Percentiles rank a stretch among this genome's conserved stretches.
Evolutionary conservation across 2,329 filamentous ascomycete genomes (phyloP).

Genomic region (Fusarium pseudonygamai): DNA sequence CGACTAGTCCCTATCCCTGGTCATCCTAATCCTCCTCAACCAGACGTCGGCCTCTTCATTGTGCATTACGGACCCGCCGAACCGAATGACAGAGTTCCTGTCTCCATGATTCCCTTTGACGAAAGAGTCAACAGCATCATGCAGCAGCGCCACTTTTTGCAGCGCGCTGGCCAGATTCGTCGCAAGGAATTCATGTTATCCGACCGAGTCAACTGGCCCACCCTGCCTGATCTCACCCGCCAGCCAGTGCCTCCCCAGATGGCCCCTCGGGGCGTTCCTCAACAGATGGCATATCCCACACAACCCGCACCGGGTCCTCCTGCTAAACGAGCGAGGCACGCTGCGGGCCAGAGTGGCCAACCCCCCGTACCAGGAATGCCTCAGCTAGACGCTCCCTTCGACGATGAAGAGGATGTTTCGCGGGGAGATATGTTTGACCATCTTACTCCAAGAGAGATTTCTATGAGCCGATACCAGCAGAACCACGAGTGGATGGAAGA

Average conservation of each 20-base stretch:
- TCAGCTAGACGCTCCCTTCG: slow-evolving; percentile 61
- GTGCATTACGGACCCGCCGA: slow-evolving; percentile 88
- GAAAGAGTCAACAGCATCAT: slow-evolving; percentile 69
- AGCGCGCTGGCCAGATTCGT: slow-evolving; percentile 80
- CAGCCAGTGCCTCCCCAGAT: slow-evolving; percentile 62
- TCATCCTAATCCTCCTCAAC: slow-evolving; percentile 73
- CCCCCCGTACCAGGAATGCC: slow-evolving; percentile 51
- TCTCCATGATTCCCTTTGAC: slow-evolving; percentile 71
- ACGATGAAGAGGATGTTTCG: slow-evolving; percentile 90
- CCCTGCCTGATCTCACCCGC: slow-evolving; percentile 68
- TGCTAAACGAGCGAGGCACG: slow-evolving; percentile 63
- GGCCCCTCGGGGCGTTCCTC: slow-evolving; percentile 61
- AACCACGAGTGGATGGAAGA: slow-evolving; percentile 99
- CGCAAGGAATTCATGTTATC: slow-evolving; percentile 95
- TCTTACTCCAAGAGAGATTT: slow-evolving; percentile 89
- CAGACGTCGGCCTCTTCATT: slow-evolving; percentile 88
- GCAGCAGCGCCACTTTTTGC: slow-evolving; percentile 70
- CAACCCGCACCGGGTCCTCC: slow-evolving; percentile 62
- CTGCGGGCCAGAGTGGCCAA: slow-evolving; percentile 52
- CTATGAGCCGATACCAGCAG: slow-evolving; percentile 85
- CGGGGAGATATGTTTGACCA: slow-evolving; percentile 91
- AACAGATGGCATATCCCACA: slow-evolving; percentile 70
- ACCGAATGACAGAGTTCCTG: slow-evolving; percentile 76
- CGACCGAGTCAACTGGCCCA: slow-evolving; percentile 90
- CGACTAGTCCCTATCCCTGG: slow-evolving; percentile 80